These are phyloP conservation scores for Cutaneotrichosporon daszewskae DNA, from an alignment of 1,284 basidiomycete genomes.

Conservation along the genomic window DNA sequence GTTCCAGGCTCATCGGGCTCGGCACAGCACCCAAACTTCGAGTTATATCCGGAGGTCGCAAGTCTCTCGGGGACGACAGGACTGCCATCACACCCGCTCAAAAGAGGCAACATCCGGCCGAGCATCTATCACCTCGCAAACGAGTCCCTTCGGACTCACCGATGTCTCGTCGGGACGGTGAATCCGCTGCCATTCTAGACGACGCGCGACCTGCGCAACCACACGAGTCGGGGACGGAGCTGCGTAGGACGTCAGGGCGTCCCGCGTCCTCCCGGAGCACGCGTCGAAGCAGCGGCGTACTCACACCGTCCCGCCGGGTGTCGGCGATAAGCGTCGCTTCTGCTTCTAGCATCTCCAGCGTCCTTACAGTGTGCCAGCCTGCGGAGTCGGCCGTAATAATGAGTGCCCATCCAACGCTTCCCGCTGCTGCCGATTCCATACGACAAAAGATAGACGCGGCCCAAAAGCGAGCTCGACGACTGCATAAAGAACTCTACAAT, in stretches of 20 bases:
- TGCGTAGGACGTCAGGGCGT: neutral
- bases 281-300: conserved; percentile 1
- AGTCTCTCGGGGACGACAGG: conserved; percentile 16
- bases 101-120: conserved; percentile 38
- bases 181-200: too few species aligned
- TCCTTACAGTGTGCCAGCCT: too few species aligned
- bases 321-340: conserved; percentile 7
- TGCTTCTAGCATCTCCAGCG: too few species aligned
- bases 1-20: conserved; percentile 10
- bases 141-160: conserved; percentile 21
- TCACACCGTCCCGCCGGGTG: conserved; percentile 6
- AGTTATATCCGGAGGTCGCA: conserved; percentile 32
- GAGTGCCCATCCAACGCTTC: conserved; percentile 15
- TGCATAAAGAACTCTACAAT: conserved; percentile 10
- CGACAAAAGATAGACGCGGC: conserved; percentile 10
- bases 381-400: conserved; percentile 16
- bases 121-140: conserved; percentile 36
- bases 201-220: too few species aligned
- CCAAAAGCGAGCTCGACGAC: conserved; percentile 7
- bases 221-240: neutral
- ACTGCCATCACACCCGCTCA: conserved; percentile 7
- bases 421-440: conserved; percentile 7
- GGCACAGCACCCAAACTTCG: conserved; percentile 33
- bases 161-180: conserved; percentile 14
- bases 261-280: neutral